phyloP scores from a whole-genome alignment of 2,329 filamentous ascomycete genomes.

The Diaporthe vexans region DNA sequence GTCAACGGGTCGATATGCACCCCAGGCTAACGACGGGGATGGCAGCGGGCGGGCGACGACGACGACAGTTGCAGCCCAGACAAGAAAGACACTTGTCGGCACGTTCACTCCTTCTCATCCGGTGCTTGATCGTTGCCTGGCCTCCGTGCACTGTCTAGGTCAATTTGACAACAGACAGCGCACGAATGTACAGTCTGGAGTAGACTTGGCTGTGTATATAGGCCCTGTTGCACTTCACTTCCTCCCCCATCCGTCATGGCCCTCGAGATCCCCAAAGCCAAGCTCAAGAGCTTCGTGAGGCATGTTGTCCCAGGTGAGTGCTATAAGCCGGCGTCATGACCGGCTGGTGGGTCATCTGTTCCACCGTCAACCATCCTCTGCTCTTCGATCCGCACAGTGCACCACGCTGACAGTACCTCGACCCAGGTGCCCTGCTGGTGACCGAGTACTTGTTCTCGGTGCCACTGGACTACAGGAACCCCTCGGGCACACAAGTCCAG shows the following conservation, averaged over 20 bases:
- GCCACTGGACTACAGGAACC: constrained; percentile 81
- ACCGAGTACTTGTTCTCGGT: constrained; percentile 91
- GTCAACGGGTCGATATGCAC: constrained; percentile 27
- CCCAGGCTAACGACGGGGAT: constrained; percentile 26
- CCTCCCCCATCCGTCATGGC: constrained; percentile 27
- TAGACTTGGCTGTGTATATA: not conserved
- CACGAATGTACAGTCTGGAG: not conserved
- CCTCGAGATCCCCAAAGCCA: constrained; percentile 36
- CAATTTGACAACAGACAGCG: no score
- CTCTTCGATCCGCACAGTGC: no score
- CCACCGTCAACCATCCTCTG: not conserved
- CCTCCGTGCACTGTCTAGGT: not conserved
- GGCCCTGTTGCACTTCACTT: not conserved
- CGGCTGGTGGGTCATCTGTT: no score
- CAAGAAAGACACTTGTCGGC: not conserved
- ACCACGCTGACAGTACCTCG: not conserved
- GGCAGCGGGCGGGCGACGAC: constrained; percentile 13
- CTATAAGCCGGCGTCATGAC: not conserved
- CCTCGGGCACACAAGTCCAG: constrained; percentile 71
- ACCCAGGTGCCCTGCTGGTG: constrained; percentile 77
- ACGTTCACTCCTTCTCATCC: not conserved
- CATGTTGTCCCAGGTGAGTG: constrained; percentile 39
- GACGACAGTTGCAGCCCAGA: not conserved
- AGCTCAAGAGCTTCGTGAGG: constrained; percentile 28
- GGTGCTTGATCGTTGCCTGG: not conserved